Conservation (phyloP, 805 yeast genomes). For the Candida tallmaniae region DNA sequence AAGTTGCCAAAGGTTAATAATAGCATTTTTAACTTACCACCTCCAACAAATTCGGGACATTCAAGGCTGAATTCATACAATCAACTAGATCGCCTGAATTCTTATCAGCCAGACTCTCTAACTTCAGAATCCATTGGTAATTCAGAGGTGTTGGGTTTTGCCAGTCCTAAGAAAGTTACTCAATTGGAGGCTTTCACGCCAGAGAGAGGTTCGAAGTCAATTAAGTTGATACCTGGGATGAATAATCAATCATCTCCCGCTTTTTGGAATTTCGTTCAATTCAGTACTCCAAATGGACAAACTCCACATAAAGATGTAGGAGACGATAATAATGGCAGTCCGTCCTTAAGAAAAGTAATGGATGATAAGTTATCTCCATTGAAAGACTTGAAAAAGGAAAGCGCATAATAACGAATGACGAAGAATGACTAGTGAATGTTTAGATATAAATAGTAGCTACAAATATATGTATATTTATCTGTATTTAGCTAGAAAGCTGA, state of each 20-base stretch:
- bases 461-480: conserved; percentile 3
- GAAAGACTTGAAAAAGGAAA: conserved; percentile 3
- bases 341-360: conserved; percentile 29
- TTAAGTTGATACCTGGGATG: conserved; percentile 24
- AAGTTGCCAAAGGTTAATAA: conserved; percentile 27
- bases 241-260: conserved; percentile 75
- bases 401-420: conserved; percentile 2
- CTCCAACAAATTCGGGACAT: conserved; percentile 20
- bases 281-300: conserved; percentile 46
- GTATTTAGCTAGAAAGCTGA: conserved; percentile 22
- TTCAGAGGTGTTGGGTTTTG: conserved; percentile 34
- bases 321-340: conserved; percentile 37
- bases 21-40: conserved; percentile 25
- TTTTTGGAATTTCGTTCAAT: conserved; percentile 87
- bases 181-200: conserved; percentile 43
- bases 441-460: no score
- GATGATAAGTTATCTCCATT: conserved; percentile 9
- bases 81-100: conserved; percentile 12
- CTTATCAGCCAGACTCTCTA: conserved; percentile 10
- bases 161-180: conserved; percentile 39
- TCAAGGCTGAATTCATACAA: conserved; percentile 27
- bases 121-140: conserved; percentile 13
- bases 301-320: conserved; percentile 37
- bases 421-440: no score
- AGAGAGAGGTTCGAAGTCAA: conserved; percentile 35